Conservation (phyloP, 768 basidiomycete genomes). For the Suillus lakei region DNA sequence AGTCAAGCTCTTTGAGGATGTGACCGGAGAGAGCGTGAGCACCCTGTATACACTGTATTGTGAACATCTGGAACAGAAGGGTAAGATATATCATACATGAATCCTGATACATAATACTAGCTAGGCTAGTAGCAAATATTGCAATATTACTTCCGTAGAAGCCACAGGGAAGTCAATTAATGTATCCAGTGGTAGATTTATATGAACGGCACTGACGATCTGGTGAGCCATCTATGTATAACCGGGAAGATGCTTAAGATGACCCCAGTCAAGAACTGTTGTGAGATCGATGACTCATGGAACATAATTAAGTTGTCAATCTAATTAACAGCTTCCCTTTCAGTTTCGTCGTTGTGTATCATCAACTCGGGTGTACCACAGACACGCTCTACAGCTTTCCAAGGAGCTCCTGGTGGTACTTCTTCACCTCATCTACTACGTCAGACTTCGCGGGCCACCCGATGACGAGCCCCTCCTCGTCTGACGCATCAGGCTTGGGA, state of each 20-base stretch:
- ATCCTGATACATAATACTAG: not conserved
- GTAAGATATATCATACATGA: not conserved
- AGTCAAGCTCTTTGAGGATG: slow-evolving; percentile 52
- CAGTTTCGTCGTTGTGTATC: not conserved
- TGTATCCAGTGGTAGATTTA: not conserved
- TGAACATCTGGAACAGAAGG: slow-evolving; percentile 34
- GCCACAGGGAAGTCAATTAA: not conserved
- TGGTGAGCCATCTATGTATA: not conserved
- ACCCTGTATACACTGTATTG: slow-evolving; percentile 66
- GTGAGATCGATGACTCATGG: not conserved
- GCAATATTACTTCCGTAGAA: not conserved
- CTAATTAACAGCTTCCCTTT: not conserved
- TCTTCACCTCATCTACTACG: slow-evolving; percentile 26
- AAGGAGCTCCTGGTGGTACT: slow-evolving; percentile 23
- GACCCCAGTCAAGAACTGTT: not conserved
- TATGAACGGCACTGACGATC: no score
- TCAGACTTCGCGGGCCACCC: slow-evolving; percentile 58
- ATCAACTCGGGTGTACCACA: not conserved
- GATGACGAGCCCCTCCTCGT: slow-evolving; percentile 77
- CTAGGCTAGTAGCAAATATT: not conserved
- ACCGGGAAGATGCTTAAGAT: not conserved
- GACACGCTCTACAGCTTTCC: slow-evolving; percentile 15
- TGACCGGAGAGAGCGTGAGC: slow-evolving; percentile 56
- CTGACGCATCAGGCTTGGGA: slow-evolving; percentile 74
- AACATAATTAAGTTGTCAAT: not conserved